Evolutionary conservation across 352 stramenopile genomes (phyloP), one percentile per base, ranked within the genome.

Genomic region (Globisporangium irregulare): DNA sequence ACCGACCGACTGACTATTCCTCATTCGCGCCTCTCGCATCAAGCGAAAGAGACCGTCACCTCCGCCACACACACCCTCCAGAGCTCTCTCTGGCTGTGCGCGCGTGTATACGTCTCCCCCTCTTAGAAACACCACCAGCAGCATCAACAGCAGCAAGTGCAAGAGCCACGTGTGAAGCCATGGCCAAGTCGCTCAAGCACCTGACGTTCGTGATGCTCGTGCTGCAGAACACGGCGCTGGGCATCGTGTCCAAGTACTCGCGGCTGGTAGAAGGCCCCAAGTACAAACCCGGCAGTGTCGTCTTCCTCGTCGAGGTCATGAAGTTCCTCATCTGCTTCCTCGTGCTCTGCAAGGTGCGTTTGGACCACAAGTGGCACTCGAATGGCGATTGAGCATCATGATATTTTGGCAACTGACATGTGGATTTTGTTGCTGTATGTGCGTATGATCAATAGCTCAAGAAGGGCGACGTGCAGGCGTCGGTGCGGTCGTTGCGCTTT

Each of bases 241-340:
- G 86, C 59, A 93, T 95, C 69, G 81, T 93, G 59, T 93, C 88
- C 73, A 96, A 96, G 80, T 94, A 93, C 77, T 94, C 88, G 63
- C 82, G 88, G 22, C 79, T 87, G 18, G 76, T 72, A 5, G 57
- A 73, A 34, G 83, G 84, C 3, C 84, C 86, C 61, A 96, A 96
- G 76, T 96, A 96, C 74, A 87, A 89, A 22, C 85, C 88, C 8
- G 80, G 83, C 60, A 92, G 84, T 41, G 88, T 88, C 20, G 81
- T 96, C 36, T 66, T 94, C 69, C 84, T 96, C 32, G 87, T 96
- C 8, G 88, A 96, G 68, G 64, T 80, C 73, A 73, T 91, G 71
- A 96, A 96, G 76, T 93, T 94, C 64, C 46, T 89, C 29, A 74
- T 94, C 62, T 96, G 86, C 73, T 91, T 81, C 59, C 68, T 87